Base-by-base conservation (phyloP, 805 yeast species). In the Dipodascopsis uninucleata region DNA sequence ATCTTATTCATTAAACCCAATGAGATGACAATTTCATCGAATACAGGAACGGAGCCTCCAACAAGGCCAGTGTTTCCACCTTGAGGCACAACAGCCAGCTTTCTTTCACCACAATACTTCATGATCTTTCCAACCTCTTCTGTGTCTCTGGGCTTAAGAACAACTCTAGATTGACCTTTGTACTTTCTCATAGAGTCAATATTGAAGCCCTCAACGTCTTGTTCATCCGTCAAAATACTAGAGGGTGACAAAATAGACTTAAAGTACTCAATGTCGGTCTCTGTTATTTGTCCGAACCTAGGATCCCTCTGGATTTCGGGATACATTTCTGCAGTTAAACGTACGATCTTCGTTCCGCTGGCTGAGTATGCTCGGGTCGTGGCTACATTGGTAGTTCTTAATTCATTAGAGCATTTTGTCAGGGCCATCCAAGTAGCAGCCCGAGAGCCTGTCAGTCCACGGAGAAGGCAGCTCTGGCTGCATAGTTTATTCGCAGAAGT, bases 51-150 rank as follows among this genome's bases (percentile, higher is more conserved):
- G 4, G 95, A 83, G 3, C 97, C 97, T 53, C 97, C 97, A 32
- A 89, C 97, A 36, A 89, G 74, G 22, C 96, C 96, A 1, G 97
- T 90, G 67, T 90, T 89, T 57, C 97, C 97, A 61, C 97, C 96
- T 68, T 90, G 97, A 12, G 97, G 97, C 7, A 87, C 95, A 37
- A 89, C 79, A 0, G 97, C 96, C 23, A 89, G 66, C 49, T 74
- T 77, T 38, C 79, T 66, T 24, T 81, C 85, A 60, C 84, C 83
- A 70, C 96, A 86, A 66, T 87, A 82, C 62, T 78, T 79, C 61
- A 90, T 61, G 51, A 90, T 85, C 57, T 78, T 61, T 1, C 89
- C 73, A 14, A 90, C 81, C 64, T 89, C 89, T 51, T 82, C 79
- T 2, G 86, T 78, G 10, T 84, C 75, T 58, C 80, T 82, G 28